Evolutionary conservation across 1,284 basidiomycete species (phyloP).

Genomic region (Cryptococcus sp.): DNA sequence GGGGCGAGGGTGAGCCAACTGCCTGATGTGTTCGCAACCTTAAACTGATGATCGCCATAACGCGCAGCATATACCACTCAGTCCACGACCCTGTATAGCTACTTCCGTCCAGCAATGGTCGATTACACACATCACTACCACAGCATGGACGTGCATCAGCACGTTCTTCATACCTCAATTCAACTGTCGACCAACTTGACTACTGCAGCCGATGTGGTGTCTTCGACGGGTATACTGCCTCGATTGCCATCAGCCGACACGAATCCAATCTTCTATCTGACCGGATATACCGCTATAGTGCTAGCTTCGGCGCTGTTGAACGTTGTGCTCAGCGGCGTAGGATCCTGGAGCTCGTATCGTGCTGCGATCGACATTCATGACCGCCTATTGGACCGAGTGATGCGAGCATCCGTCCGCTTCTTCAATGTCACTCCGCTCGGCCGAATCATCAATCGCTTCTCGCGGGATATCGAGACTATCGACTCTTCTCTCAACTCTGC

Average conservation of each 20-base stretch:
- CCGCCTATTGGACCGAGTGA: conserved; percentile 40
- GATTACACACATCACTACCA: conserved; percentile 18
- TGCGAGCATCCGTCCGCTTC: conserved; percentile 49
- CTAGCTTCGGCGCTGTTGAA: conserved; percentile 19
- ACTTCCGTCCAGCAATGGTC: conserved; percentile 18
- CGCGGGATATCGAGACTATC: conserved; percentile 73
- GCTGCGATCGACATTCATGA: conserved; percentile 59
- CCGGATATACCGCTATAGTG: conserved; percentile 44
- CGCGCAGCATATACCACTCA: conserved; percentile 35
- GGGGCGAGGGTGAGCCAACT: conserved; percentile 50
- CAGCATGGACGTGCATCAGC: conserved; percentile 27
- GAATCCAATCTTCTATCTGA: conserved; percentile 54
- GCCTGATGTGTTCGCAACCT: neutral
- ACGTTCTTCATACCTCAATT: conserved; percentile 30
- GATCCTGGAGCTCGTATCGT: conserved; percentile 59
- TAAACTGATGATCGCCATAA: neutral
- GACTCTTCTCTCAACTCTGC: conserved; percentile 70
- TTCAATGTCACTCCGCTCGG: conserved; percentile 55
- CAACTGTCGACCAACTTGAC: neutral
- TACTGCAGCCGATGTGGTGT: conserved; percentile 1
- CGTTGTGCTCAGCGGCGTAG: conserved; percentile 40
- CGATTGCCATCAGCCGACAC: conserved; percentile 51
- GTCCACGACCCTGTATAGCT: conserved; percentile 22
- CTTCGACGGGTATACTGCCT: conserved; percentile 5
- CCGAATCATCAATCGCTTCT: conserved; percentile 75